Conservation (phyloP, 257 asterid genomes). For the Paulownia fortunei region DNA sequence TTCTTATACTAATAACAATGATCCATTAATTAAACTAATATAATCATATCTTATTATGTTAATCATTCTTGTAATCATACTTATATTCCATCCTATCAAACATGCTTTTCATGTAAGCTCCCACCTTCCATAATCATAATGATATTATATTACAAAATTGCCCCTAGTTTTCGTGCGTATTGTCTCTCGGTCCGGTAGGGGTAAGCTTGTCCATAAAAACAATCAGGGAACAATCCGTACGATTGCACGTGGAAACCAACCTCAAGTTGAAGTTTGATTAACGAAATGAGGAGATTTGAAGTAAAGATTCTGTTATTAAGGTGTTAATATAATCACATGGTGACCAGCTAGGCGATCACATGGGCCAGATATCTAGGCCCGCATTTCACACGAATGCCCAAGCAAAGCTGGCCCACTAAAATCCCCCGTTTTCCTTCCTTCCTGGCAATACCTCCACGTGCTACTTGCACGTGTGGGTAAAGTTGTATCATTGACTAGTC, state of each 20-base stretch:
- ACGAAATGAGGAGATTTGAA: conserved; percentile 29
- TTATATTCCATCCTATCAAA: conserved; percentile 24
- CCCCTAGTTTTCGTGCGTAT: not conserved
- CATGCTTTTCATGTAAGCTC: conserved; percentile 30
- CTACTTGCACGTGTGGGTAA: conserved; percentile 40
- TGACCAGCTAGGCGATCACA: conserved; percentile 41
- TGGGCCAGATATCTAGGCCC: conserved; percentile 47
- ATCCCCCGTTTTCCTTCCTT: conserved; percentile 5
- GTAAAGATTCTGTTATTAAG: conserved; percentile 35
- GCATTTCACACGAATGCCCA: conserved; percentile 39
- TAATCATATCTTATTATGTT: conserved; percentile 20
- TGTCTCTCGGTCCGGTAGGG: not conserved
- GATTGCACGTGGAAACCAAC: conserved; percentile 41
- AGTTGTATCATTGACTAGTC: not conserved
- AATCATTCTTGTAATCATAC: conserved; percentile 34
- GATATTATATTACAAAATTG: not conserved
- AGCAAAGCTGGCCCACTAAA: conserved; percentile 30
- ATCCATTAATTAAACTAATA: conserved; percentile 5
- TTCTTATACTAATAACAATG: not conserved
- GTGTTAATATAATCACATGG: conserved; percentile 44
- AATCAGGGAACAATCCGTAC: conserved; percentile 12
- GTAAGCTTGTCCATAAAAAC: not conserved
- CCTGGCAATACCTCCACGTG: conserved; percentile 36
- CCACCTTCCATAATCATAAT: not conserved
- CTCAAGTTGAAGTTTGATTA: conserved; percentile 22